These are phyloP conservation scores for Backusella macrospora DNA, from an alignment of 192 early-diverging fungal genomes.

Conservation along the genomic window DNA sequence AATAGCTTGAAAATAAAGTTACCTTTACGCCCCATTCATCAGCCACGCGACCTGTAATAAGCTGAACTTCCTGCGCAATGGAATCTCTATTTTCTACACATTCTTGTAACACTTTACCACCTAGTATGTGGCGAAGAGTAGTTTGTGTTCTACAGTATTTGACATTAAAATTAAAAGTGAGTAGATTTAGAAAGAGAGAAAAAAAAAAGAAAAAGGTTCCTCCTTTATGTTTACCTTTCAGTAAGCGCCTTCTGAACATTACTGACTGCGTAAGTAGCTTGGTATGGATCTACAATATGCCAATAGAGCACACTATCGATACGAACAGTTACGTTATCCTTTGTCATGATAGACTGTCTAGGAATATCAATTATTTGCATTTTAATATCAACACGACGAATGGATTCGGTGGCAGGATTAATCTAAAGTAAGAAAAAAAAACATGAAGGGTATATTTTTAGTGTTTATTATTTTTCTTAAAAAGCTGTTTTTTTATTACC, in stretches of 20 bases:
- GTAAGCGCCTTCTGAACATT: slow-evolving; percentile 79
- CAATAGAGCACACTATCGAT: slow-evolving; percentile 91
- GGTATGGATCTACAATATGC: slow-evolving; percentile 80
- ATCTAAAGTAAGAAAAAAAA: slow-evolving; percentile 31
- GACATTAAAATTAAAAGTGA: background rate
- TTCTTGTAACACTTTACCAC: slow-evolving; percentile 83
- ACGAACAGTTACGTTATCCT: slow-evolving; percentile 85
- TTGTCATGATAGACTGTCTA: slow-evolving; percentile 79
- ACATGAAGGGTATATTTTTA: background rate
- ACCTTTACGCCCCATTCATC: slow-evolving; percentile 78
- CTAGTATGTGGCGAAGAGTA: slow-evolving; percentile 83
- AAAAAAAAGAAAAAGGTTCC: too few relatives aligned
- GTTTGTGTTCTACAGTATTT: slow-evolving; percentile 69
- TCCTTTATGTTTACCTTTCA: slow-evolving; percentile 67
- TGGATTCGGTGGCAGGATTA: slow-evolving; percentile 51
- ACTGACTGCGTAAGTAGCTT: slow-evolving; percentile 79
- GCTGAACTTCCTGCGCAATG: slow-evolving; percentile 84
- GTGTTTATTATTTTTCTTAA: background rate
- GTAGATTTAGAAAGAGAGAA: background rate
- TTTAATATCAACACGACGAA: slow-evolving; percentile 52
- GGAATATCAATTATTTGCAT: slow-evolving; percentile 64
- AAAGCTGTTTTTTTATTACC: slow-evolving; percentile 27
- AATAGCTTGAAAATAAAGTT: slow-evolving; percentile 11
- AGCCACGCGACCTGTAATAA: slow-evolving; percentile 81
- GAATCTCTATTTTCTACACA: slow-evolving; percentile 87